Evolutionary conservation across 2,329 filamentous ascomycete species (phyloP), one percentile per base, ranked within the genome.

Genomic region (Fusarium tjaetaba): DNA sequence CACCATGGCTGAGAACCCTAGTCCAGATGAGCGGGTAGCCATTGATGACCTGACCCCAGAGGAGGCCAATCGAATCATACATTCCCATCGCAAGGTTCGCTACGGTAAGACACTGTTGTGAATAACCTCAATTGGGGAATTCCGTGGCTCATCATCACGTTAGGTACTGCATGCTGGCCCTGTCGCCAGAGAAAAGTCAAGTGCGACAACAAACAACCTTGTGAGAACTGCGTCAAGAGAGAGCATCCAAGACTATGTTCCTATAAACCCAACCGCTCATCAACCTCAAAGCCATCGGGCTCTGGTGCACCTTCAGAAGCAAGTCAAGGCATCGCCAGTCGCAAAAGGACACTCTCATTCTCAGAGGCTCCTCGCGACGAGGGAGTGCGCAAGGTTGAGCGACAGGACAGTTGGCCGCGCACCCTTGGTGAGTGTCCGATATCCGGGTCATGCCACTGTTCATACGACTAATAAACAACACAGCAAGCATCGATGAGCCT

Each of bases 121-220:
- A 74, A 74, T 73, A 70, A 49, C 72, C 32, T 75, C 72, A 72
- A 43, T 26, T 38, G 7, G 22, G 43, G 42, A 67, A 56, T 55
- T n/a, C 7, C 16, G 11, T 69, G 56, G 58, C 68, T 74, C 48
- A 76, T 72, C 48, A 52, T 56, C 51, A 46, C 65, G 72, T 62
- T 76, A 90, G 88, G 88, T 65, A 91, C 89, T 46, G 89, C 89
- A 9, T 92, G 90, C 77, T 92, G 90, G 89, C 90, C 90, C 18
- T 92, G 90, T 78, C 86, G 90, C 51, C 90, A 92, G 80, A 86
- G 90, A 72, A 92, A 92, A 81, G 90, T 92, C 45, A 92, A 92
- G 82, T 92, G 90, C 79, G 90, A 92, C 82, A 92, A 91, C 80
- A 89, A 91, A 79, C 87, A 90, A 77, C 90, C 90, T 2, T 92